A percentile compares a stretch with the other conserved stretches of the same genome.
phyloP scores from a whole-genome alignment of 2,329 filamentous ascomycete genomes.

The Macroventuria anomochaeta region DNA sequence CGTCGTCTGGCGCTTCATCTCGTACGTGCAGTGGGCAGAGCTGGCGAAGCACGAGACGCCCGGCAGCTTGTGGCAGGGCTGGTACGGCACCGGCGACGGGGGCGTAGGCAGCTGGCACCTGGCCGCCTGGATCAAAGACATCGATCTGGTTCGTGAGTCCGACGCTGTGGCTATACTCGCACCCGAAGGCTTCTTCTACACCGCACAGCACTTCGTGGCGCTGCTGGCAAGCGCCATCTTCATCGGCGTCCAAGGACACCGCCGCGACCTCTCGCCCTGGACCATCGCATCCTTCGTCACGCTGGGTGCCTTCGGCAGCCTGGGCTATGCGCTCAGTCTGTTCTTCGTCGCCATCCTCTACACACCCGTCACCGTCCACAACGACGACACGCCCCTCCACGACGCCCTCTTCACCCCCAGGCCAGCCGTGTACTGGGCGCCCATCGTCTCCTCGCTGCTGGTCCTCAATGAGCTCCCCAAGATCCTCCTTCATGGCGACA shows the following conservation, averaged over 20 bases:
- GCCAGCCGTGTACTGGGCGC: constrained; percentile 43
- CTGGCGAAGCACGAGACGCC: constrained; percentile 51
- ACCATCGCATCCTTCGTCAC: constrained; percentile 62
- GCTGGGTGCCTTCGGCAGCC: constrained; percentile 64
- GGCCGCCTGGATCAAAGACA: constrained; percentile 62
- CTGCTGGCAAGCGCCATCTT: constrained; percentile 63
- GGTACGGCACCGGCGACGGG: constrained; percentile 48
- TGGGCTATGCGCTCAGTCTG: constrained; percentile 68
- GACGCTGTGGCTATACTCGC: constrained; percentile 63
- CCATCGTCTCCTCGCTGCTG: constrained; percentile 57
- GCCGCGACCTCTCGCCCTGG: constrained; percentile 61
- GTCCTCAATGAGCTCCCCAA: constrained; percentile 52
- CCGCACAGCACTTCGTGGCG: constrained; percentile 64
- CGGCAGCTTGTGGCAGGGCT: constrained; percentile 49
- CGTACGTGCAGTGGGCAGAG: constrained; percentile 60
- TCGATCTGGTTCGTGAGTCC: constrained; percentile 59
- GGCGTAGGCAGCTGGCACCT: constrained; percentile 48
- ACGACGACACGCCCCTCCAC: constrained; percentile 33
- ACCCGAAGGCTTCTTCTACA: constrained; percentile 66
- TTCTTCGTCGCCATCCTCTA: constrained; percentile 67
- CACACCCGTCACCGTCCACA: constrained; percentile 58
- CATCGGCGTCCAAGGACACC: constrained; percentile 64
- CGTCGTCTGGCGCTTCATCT: constrained; percentile 53
- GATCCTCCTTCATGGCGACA: constrained; percentile 29
- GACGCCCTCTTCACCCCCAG: constrained; percentile 46